Evolutionary conservation across 805 yeast genomes (phyloP).

Genomic region (Candida coquimbonensis): DNA sequence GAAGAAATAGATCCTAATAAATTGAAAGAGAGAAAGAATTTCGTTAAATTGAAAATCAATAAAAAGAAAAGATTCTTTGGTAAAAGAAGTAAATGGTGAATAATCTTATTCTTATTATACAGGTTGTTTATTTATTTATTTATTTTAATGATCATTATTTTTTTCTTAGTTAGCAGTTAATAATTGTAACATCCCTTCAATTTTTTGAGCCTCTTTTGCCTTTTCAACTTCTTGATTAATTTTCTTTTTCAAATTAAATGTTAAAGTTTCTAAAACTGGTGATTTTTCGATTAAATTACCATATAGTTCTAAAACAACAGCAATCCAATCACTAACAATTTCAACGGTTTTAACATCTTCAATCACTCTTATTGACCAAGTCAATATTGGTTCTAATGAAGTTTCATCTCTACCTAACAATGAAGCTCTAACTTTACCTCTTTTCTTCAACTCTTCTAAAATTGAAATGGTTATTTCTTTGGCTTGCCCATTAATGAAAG

Average conservation of each 20-base stretch:
- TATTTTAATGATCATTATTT: not conserved
- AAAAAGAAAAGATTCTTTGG: constrained; percentile 35
- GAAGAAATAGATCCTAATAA: constrained; percentile 29
- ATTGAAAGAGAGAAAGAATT: constrained; percentile 28
- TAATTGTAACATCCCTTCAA: constrained; percentile 90
- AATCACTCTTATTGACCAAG: constrained; percentile 71
- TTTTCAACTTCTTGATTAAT: constrained; percentile 64
- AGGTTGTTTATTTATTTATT: not conserved
- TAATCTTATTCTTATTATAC: not conserved
- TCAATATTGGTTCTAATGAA: constrained; percentile 74
- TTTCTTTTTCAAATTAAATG: constrained; percentile 52
- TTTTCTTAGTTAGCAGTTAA: constrained; percentile 41
- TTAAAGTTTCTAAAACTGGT: constrained; percentile 68
- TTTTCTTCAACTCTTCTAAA: constrained; percentile 73
- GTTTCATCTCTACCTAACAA: constrained; percentile 80
- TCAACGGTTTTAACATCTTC: constrained; percentile 69
- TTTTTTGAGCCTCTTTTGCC: constrained; percentile 80
- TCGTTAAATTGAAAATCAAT: constrained; percentile 44
- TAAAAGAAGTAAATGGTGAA: constrained; percentile 25
- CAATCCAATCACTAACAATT: constrained; percentile 64
- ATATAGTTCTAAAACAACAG: constrained; percentile 69
- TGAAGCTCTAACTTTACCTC: constrained; percentile 85
- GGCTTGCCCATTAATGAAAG: constrained; percentile 71
- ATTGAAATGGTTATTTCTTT: constrained; percentile 78
- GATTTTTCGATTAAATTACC: constrained; percentile 66